Percentiles rank a stretch among this genome's conserved stretches.
These are phyloP conservation scores for Penicillium simplicissimum DNA, from an alignment of 495 filamentous ascomycete species.

Conservation along the genomic window DNA sequence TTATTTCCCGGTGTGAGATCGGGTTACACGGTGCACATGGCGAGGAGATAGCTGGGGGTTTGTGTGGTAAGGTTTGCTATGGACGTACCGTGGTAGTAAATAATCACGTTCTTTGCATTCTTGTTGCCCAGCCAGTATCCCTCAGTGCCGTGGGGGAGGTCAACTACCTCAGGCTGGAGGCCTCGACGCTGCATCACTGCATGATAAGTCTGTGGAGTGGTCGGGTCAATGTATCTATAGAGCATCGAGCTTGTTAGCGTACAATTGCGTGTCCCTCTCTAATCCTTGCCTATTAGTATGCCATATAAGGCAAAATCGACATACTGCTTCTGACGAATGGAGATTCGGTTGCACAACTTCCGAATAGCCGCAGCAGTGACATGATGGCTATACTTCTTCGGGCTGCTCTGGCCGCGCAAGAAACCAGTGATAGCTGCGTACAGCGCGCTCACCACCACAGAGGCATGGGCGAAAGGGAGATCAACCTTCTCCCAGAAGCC, in stretches of 20 bases:
- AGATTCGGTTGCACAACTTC: conserved; percentile 23
- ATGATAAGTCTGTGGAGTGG: conserved; percentile 50
- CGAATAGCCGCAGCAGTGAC: conserved; percentile 33
- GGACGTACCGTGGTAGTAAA: conserved; percentile 60
- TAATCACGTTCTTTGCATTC: conserved; percentile 54
- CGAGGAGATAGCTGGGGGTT: neutral
- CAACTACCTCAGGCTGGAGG: conserved; percentile 49
- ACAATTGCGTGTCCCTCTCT: neutral
- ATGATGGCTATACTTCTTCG: conserved; percentile 36
- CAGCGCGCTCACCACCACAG: conserved; percentile 23
- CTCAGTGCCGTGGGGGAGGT: conserved; percentile 50
- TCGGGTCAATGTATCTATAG: conserved; percentile 31
- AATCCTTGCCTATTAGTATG: neutral
- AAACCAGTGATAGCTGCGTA: conserved; percentile 35
- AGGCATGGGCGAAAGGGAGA: conserved; percentile 25
- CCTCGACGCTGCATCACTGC: conserved; percentile 44
- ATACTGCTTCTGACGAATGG: conserved; percentile 37
- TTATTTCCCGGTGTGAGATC: neutral
- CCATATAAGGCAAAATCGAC: conserved; percentile 11
- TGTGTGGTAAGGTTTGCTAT: neutral
- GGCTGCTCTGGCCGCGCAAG: conserved; percentile 40
- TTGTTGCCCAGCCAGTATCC: conserved; percentile 62
- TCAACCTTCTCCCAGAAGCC: conserved; percentile 42
- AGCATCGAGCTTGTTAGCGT: neutral
- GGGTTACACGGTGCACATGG: conserved; percentile 4